Evolutionary conservation across 108 stramenopile species (phyloP).

Genomic region (Chaetoceros tenuissimus): DNA sequence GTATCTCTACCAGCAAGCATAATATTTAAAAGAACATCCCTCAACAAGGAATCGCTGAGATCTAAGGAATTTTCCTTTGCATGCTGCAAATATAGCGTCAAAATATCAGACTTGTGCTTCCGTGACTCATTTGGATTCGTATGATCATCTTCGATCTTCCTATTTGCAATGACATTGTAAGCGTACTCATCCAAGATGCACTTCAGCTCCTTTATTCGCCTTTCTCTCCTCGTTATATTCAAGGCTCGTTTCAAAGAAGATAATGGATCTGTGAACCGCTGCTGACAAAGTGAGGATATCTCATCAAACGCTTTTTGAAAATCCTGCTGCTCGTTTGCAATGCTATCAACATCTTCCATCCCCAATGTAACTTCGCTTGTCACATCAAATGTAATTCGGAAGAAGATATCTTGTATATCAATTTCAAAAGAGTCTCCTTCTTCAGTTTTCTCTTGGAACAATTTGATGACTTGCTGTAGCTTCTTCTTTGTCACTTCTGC

Average conservation of each 20-base stretch:
- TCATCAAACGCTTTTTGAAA: constrained; percentile 38
- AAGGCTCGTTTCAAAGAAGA: constrained; percentile 10
- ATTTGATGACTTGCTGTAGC: constrained; percentile 4
- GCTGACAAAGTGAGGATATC: constrained; percentile 5
- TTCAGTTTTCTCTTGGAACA: background rate
- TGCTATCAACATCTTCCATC: constrained; percentile 13
- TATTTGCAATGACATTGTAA: constrained; percentile 22
- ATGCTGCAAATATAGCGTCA: constrained; percentile 12
- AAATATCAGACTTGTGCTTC: constrained; percentile 14
- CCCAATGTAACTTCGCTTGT: constrained; percentile 35
- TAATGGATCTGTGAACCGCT: constrained; percentile 24
- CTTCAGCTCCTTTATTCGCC: background rate
- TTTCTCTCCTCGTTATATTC: constrained; percentile 8
- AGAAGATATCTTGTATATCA: constrained; percentile 30
- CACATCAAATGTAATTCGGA: constrained; percentile 32
- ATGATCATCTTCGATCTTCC: too few relatives aligned
- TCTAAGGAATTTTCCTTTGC: background rate
- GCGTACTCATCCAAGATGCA: constrained; percentile 22
- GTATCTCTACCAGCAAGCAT: constrained; percentile 55
- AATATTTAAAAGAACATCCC: constrained; percentile 46
- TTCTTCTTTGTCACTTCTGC: constrained; percentile 13
- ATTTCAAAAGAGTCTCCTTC: background rate
- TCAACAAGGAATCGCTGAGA: constrained; percentile 20
- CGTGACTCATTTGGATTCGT: background rate
- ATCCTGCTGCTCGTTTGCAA: constrained; percentile 13